Percentiles rank a stretch among this genome's conserved stretches.
phyloP scores from a whole-genome alignment of 805 yeast species.

The Starmerella potacharoeniae region DNA sequence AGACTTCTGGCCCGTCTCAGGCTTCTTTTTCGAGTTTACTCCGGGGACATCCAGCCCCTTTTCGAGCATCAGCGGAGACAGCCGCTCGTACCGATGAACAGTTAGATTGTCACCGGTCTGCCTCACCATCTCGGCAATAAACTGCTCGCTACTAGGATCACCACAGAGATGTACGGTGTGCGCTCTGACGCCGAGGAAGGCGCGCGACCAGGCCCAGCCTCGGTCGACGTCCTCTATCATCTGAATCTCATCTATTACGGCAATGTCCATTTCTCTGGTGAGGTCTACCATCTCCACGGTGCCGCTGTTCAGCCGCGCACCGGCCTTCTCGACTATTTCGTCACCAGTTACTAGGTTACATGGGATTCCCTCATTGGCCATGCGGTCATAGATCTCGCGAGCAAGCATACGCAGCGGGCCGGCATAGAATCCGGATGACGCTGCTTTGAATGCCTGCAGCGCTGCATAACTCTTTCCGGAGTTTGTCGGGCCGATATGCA shows the following conservation, averaged over 20 bases:
- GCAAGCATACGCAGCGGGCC: slow-evolving; percentile 90
- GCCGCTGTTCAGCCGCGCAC: slow-evolving; percentile 71
- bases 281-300: slow-evolving; percentile 90
- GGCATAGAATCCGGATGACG: slow-evolving; percentile 76
- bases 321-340: slow-evolving; percentile 64
- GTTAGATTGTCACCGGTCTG: slow-evolving; percentile 72
- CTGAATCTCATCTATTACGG: slow-evolving; percentile 91
- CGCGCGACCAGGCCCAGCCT: slow-evolving; percentile 94
- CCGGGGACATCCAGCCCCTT: neutral
- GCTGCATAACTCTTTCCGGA: slow-evolving; percentile 90
- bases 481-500: slow-evolving; percentile 97
- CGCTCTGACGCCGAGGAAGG: slow-evolving; percentile 75
- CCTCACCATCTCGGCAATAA: slow-evolving; percentile 46
- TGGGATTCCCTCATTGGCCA: slow-evolving; percentile 49
- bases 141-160: slow-evolving; percentile 69
- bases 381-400: slow-evolving; percentile 77
- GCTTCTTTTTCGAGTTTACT: neutral
- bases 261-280: slow-evolving; percentile 59
- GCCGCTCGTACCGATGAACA: slow-evolving; percentile 59
- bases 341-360: slow-evolving; percentile 95
- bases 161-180: slow-evolving; percentile 88
- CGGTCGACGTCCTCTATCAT: slow-evolving; percentile 72
- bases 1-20: neutral
- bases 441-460: slow-evolving; percentile 49
- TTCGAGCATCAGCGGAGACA: slow-evolving; percentile 59